Evolutionary conservation across 73 alveolate genomes (phyloP).

Genomic region (Effrenium voratum): DNA sequence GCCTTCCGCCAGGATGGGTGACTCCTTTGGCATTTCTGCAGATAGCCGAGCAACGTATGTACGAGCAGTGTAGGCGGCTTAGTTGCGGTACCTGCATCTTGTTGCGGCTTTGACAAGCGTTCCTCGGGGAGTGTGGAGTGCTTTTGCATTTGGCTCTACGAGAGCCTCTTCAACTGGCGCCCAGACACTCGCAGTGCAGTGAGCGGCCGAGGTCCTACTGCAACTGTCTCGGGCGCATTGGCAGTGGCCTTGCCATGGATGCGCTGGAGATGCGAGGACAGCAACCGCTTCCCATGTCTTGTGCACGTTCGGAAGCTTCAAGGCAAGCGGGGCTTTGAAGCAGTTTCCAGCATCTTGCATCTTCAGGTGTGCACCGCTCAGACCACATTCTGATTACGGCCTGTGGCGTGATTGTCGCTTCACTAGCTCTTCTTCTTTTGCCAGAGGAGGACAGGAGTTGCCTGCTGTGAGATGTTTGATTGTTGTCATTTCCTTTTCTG

Average conservation of each 20-base stretch:
- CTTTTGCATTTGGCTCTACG: not conserved
- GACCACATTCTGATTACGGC: constrained; percentile 71
- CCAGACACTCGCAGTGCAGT: no score
- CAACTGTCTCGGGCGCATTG: constrained; percentile 81
- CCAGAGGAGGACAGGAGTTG: constrained; percentile 67
- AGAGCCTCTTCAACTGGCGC: not conserved
- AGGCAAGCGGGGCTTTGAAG: not conserved
- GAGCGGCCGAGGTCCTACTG: constrained; percentile 52
- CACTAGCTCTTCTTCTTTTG: constrained; percentile 33
- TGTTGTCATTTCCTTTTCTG: not conserved
- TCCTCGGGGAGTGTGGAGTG: not conserved
- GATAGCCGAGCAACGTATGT: constrained; percentile 75
- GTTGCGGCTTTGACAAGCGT: not conserved
- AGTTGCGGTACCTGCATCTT: not conserved
- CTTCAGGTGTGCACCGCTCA: constrained; percentile 68
- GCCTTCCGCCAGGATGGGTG: constrained; percentile 52
- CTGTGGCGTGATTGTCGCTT: constrained; percentile 52
- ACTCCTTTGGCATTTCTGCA: constrained; percentile 87
- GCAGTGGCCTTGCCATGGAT: constrained; percentile 82
- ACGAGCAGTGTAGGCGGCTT: constrained; percentile 35
- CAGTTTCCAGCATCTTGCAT: not conserved
- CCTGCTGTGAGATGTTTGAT: not conserved
- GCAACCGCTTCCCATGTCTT: not conserved
- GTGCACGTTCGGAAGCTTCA: not conserved
- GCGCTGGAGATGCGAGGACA: constrained; percentile 61